Conservation (phyloP, 495 filamentous ascomycete genomes). For the Penicillium parvum region DNA sequence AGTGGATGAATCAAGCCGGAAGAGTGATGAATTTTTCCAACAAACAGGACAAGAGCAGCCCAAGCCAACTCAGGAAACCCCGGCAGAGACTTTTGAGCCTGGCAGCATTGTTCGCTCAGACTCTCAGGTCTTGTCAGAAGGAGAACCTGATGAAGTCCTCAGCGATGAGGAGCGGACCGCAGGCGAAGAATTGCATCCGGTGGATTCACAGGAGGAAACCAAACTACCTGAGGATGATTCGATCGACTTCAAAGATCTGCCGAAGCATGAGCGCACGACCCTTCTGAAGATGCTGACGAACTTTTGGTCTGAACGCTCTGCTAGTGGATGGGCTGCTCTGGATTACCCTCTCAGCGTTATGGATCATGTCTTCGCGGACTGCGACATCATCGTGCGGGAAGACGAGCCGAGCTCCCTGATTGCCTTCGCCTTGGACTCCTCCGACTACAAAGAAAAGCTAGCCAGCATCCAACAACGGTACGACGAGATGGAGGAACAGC, state of each 20-base stretch:
- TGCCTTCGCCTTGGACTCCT: constrained; percentile 81
- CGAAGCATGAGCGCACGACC: constrained; percentile 85
- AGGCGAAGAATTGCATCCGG: constrained; percentile 61
- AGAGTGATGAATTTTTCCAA: constrained; percentile 27
- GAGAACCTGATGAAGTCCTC: constrained; percentile 55
- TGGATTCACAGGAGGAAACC: constrained; percentile 58
- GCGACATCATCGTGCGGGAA: constrained; percentile 95
- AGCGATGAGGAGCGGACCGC: constrained; percentile 67
- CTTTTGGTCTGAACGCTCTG: constrained; percentile 97
- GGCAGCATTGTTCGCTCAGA: constrained; percentile 46
- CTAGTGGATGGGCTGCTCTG: constrained; percentile 90
- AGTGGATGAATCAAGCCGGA: constrained; percentile 24
- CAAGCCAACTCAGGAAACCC: constrained; percentile 20
- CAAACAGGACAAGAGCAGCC: constrained; percentile 20
- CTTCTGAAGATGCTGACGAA: constrained; percentile 92
- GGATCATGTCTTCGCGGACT: constrained; percentile 95
- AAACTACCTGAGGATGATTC: constrained; percentile 55
- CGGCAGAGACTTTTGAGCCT: constrained; percentile 43
- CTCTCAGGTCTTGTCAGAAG: constrained; percentile 58
- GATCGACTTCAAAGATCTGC: constrained; percentile 66
- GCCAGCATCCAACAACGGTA: constrained; percentile 61
- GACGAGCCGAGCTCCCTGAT: constrained; percentile 97
- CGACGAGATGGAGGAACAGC: constrained; percentile 33
- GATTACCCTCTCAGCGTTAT: constrained; percentile 86
- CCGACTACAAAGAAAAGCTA: constrained; percentile 79